Evolutionary conservation across 257 asterid genomes (phyloP).

Genomic region (Solanum chmielewskii): DNA sequence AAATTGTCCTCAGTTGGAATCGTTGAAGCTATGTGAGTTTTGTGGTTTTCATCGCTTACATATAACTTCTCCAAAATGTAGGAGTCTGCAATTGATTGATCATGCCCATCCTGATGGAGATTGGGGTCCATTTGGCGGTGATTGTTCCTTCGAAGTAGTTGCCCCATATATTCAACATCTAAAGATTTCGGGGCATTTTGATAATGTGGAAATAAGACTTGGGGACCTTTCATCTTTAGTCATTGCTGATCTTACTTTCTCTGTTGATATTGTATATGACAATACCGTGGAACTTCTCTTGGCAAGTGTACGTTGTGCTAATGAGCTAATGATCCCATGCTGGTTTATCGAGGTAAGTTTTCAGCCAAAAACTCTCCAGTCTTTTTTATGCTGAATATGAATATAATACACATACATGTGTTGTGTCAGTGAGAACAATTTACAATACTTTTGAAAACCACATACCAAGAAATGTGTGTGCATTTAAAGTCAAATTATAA

Average conservation of each 20-base stretch:
- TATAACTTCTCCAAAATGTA: background rate
- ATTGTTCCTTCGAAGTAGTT: background rate
- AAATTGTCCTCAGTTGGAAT: background rate
- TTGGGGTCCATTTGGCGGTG: background rate
- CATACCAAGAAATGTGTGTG: background rate
- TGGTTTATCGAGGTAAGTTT: background rate
- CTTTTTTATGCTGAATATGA: background rate
- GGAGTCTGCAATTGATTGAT: background rate
- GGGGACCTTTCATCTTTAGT: background rate
- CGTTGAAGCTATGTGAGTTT: background rate
- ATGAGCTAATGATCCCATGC: background rate
- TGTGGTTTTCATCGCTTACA: background rate
- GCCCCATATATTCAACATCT: background rate
- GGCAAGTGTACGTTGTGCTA: background rate
- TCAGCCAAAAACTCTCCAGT: background rate
- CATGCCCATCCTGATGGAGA: background rate
- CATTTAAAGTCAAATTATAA: background rate
- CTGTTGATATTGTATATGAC: background rate
- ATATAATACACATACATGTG: no score
- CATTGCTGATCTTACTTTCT: background rate
- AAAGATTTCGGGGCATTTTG: background rate
- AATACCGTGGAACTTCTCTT: background rate
- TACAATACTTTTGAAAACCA: no score
- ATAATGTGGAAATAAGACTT: background rate
- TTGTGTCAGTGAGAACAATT: no score